Evolutionary conservation across 2,329 filamentous ascomycete genomes (phyloP).

Genomic region (Karstenula rhodostoma): DNA sequence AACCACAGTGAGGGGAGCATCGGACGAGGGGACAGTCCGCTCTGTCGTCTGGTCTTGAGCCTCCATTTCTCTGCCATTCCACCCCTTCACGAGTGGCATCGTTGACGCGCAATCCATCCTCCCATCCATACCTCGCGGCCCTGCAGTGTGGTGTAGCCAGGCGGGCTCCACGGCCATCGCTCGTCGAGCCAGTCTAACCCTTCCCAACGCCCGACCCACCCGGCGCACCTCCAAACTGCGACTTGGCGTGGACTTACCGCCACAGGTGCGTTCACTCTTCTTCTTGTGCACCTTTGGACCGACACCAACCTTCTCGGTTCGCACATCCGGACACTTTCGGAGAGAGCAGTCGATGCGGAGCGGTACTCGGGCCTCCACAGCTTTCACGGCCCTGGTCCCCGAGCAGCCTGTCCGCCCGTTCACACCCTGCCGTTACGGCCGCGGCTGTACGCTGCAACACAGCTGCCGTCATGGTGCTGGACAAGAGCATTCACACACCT

Average conservation of each 20-base stretch:
- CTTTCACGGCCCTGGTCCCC: constrained; percentile 2
- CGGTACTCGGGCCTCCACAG: constrained; percentile 4
- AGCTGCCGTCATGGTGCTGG: constrained; percentile 5
- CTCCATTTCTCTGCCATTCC: constrained; percentile 8
- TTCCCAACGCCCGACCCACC: constrained; percentile 16
- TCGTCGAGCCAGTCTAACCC: constrained; percentile 17
- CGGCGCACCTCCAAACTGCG: neutral
- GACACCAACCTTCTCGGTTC: constrained; percentile 9
- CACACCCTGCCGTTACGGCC: constrained; percentile 25
- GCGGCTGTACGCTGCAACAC: constrained; percentile 20
- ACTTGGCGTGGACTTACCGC: constrained; percentile 12
- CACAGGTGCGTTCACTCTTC: constrained; percentile 18
- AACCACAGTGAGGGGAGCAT: constrained; percentile 14
- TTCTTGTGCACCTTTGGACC: neutral
- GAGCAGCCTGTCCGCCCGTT: constrained; percentile 6
- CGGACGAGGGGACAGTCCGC: neutral
- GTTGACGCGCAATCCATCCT: constrained; percentile 1
- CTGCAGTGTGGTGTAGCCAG: constrained; percentile 2
- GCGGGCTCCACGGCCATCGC: constrained; percentile 9
- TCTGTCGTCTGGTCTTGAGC: constrained; percentile 8
- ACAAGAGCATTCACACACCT: neutral
- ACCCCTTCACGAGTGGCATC: neutral
- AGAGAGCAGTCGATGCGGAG: constrained; percentile 6
- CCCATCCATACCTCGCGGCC: neutral
- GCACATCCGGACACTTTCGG: constrained; percentile 22